phyloP scores from a whole-genome alignment of 2,329 filamentous ascomycete species.

The Hypomyces perniciosus region DNA sequence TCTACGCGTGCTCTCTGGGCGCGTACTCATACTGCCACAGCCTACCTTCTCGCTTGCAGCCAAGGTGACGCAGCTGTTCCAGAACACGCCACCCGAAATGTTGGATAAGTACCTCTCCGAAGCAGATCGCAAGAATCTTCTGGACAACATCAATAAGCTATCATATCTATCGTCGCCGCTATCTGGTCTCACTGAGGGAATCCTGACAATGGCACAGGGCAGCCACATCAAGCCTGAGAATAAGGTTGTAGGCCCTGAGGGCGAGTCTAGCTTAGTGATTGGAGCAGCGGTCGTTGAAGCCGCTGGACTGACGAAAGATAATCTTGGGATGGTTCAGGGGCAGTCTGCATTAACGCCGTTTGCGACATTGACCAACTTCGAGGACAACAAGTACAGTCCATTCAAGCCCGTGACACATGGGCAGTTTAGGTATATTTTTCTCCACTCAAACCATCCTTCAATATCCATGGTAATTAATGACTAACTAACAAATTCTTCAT shows the following conservation, averaged over 20 bases:
- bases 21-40: conserved; percentile 35
- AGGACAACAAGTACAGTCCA: conserved; percentile 18
- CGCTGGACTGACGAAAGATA: conserved; percentile 17
- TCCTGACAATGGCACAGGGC: conserved; percentile 30
- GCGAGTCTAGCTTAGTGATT: conserved; percentile 1
- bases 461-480: no score
- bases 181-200: conserved; percentile 24
- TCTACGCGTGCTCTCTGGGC: conserved; percentile 27
- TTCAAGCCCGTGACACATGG: conserved; percentile 45
- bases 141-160: conserved; percentile 9
- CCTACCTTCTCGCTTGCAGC: conserved; percentile 28
- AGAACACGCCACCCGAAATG: conserved; percentile 18
- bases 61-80: conserved; percentile 30
- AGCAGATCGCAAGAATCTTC: conserved; percentile 9
- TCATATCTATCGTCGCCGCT: conserved; percentile 26
- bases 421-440: conserved; percentile 28
- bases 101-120: conserved; percentile 14
- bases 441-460: no score
- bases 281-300: conserved; percentile 7
- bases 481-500: not conserved
- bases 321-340: conserved; percentile 20
- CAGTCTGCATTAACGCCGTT: conserved; percentile 31
- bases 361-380: conserved; percentile 21
- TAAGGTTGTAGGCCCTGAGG: conserved; percentile 14
- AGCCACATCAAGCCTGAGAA: conserved; percentile 35